Evolutionary conservation across 805 yeast species (phyloP).

Genomic region (Alloascoidea africana): DNA sequence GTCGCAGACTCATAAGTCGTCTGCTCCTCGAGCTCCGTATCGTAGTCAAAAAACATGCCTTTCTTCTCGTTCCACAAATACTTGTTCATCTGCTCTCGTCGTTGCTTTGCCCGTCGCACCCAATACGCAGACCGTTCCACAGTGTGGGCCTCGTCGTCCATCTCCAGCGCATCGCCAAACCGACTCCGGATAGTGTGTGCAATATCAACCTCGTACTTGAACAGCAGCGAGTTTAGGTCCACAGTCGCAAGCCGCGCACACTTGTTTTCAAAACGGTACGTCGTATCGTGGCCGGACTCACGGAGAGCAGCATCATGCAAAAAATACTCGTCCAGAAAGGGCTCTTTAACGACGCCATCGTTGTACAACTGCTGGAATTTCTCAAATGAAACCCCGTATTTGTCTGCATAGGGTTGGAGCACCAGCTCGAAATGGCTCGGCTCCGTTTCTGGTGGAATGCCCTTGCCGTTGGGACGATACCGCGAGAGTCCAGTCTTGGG

Average conservation of each 20-base stretch:
- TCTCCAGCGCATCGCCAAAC: constrained; percentile 34
- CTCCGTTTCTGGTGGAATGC: constrained; percentile 97
- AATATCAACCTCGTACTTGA: constrained; percentile 84
- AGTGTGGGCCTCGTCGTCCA: constrained; percentile 22
- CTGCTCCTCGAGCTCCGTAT: constrained; percentile 39
- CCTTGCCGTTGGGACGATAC: constrained; percentile 79
- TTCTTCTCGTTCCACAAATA: constrained; percentile 76
- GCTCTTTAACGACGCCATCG: constrained; percentile 47
- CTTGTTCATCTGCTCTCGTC: constrained; percentile 43
- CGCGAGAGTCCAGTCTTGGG: constrained; percentile 65
- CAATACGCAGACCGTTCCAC: constrained; percentile 39
- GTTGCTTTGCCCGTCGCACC: constrained; percentile 36
- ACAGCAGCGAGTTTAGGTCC: constrained; percentile 72
- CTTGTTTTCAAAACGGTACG: constrained; percentile 76
- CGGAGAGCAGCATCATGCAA: constrained; percentile 89
- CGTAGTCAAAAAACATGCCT: constrained; percentile 75
- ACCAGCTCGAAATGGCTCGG: constrained; percentile 70
- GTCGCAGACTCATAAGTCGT: constrained; percentile 75
- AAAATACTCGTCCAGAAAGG: constrained; percentile 77
- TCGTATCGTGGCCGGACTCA: constrained; percentile 93
- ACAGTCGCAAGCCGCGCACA: constrained; percentile 86
- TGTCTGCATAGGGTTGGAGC: constrained; percentile 50
- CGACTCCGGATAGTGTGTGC: constrained; percentile 40
- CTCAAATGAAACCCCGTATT: constrained; percentile 38
- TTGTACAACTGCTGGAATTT: constrained; percentile 63